Evolutionary conservation across 352 stramenopile species (phyloP).

Genomic region (Phytophthora pluvialis): DNA sequence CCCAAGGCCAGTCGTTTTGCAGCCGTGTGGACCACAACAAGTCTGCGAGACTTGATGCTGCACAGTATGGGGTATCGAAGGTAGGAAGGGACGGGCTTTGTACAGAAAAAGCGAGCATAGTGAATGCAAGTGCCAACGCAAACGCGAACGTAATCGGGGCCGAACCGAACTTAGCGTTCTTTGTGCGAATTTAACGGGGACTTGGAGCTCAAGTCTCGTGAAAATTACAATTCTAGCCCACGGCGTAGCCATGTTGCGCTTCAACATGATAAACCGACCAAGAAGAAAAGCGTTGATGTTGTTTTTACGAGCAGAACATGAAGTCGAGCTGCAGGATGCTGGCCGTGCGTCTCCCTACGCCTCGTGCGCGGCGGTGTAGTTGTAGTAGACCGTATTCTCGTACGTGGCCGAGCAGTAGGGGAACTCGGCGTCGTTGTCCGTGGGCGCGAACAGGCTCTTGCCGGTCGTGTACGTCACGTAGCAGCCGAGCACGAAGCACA

Average conservation of each 20-base stretch:
- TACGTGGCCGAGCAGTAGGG: conserved; percentile 22
- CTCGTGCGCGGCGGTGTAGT: conserved; percentile 29
- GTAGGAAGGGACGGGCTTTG: neutral
- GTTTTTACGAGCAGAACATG: conserved; percentile 1
- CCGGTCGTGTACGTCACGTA: conserved; percentile 34
- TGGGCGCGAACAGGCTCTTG: conserved; percentile 27
- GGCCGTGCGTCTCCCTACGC: conserved; percentile 3
- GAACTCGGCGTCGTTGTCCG: conserved; percentile 27
- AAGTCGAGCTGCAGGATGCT: neutral
- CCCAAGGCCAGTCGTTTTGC: conserved; percentile 62
- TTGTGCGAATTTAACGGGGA: neutral
- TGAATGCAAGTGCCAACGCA: neutral
- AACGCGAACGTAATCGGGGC: neutral
- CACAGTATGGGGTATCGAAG: neutral
- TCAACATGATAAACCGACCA: too few relatives aligned
- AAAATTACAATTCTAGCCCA: too few relatives aligned
- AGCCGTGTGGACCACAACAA: conserved; percentile 28
- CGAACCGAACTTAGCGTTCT: neutral
- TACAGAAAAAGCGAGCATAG: too few relatives aligned
- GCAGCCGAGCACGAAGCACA: conserved; percentile 31
- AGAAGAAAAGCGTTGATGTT: too few relatives aligned
- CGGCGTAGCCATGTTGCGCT: too few relatives aligned
- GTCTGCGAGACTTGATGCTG: neutral
- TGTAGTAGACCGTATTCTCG: conserved; percentile 31
- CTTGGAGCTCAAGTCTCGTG: neutral